Evolutionary conservation across 2,329 filamentous ascomycete genomes (phyloP).

Genomic region (Colletotrichum camelliae): DNA sequence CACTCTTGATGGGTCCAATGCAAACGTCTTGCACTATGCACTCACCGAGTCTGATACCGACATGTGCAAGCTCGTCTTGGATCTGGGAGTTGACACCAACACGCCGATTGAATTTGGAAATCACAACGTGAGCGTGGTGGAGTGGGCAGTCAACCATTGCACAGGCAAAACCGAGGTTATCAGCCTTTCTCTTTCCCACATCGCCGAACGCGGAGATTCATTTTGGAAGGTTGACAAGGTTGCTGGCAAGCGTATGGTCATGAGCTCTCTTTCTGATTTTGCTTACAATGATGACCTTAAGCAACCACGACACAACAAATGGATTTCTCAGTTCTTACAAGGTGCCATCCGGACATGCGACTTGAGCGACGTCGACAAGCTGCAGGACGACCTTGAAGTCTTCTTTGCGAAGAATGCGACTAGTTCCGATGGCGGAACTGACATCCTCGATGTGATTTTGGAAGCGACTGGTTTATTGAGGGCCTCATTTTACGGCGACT

Average conservation of each 20-base stretch:
- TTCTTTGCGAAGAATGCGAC: rapidly evolving
- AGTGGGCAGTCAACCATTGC: neutral
- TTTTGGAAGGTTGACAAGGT: neutral
- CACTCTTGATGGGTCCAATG: rapidly evolving
- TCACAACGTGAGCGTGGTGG: neutral
- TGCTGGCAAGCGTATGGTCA: rapidly evolving
- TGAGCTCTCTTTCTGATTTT: rapidly evolving
- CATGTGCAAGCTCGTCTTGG: neutral
- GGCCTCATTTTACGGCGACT: rapidly evolving
- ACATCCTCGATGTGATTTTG: rapidly evolving
- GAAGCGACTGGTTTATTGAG: rapidly evolving
- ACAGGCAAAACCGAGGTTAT: rapidly evolving
- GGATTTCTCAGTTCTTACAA: neutral
- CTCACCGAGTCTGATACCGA: neutral
- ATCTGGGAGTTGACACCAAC: rapidly evolving
- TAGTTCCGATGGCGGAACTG: rapidly evolving
- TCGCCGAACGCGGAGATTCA: neutral
- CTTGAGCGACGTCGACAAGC: rapidly evolving
- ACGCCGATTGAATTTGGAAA: neutral
- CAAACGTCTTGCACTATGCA: neutral
- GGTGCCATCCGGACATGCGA: neutral
- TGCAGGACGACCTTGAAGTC: rapidly evolving
- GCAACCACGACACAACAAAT: neutral
- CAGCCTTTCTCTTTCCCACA: neutral
- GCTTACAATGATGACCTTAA: rapidly evolving